phyloP scores from a whole-genome alignment of 352 stramenopile genomes.

The Pythium aristosporum region DNA sequence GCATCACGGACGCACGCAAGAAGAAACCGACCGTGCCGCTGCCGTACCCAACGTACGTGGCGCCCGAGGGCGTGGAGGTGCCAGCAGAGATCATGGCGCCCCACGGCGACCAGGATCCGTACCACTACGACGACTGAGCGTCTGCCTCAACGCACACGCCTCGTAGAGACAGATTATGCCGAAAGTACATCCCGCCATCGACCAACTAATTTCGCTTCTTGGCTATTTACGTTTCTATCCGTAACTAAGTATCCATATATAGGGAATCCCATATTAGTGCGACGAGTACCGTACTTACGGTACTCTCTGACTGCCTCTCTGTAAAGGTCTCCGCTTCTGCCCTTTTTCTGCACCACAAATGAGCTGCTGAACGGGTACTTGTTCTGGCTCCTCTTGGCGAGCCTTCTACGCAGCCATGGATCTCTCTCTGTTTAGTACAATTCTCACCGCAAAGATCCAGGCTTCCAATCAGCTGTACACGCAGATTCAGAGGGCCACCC shows the following conservation, averaged over 20 bases:
- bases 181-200: not conserved
- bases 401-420: not conserved
- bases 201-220: not conserved
- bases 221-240: not conserved
- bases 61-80: slow-evolving; percentile 42
- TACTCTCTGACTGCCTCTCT: slow-evolving; percentile 7
- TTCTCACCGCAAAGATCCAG: not conserved
- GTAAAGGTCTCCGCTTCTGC: not conserved
- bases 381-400: not conserved
- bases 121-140: slow-evolving; percentile 77
- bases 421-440: not conserved
- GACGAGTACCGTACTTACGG: not conserved
- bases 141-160: not conserved
- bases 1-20: slow-evolving; percentile 87
- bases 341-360: not conserved
- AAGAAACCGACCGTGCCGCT: slow-evolving; percentile 61
- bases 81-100: slow-evolving; percentile 75
- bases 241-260: not conserved
- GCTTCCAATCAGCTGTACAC: not conserved
- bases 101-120: slow-evolving; percentile 73
- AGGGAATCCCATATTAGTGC: not conserved
- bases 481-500: not conserved
- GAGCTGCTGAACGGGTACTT: not conserved
- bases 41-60: slow-evolving; percentile 83
- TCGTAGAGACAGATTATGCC: not conserved